phyloP scores from a whole-genome alignment of 106 monocot genomes.

The Hemerocallis citrina region DNA sequence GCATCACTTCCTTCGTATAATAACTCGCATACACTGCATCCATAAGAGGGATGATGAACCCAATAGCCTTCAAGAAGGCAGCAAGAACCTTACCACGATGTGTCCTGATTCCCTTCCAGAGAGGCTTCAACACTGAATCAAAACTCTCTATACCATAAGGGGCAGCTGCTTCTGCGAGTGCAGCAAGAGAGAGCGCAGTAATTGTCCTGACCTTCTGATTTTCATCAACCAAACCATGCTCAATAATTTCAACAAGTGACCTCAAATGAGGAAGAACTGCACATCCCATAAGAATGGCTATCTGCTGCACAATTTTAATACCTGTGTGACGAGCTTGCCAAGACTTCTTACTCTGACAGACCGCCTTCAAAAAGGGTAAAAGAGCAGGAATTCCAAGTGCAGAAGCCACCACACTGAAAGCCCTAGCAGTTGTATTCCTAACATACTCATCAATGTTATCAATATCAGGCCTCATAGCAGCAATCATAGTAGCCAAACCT shows the following conservation, averaged over 20 bases:
- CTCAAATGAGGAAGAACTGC: slow-evolving; percentile 91
- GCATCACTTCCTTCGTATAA: slow-evolving; percentile 79
- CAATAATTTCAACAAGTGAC: slow-evolving; percentile 94
- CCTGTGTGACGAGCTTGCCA: slow-evolving; percentile 99
- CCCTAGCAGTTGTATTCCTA: slow-evolving; percentile 93
- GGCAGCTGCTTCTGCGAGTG: slow-evolving; percentile 90
- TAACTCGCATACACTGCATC: slow-evolving; percentile 83
- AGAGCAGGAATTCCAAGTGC: slow-evolving; percentile 97
- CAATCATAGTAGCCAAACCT: slow-evolving; percentile 94
- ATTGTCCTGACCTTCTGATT: slow-evolving; percentile 97
- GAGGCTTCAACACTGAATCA: slow-evolving; percentile 89
- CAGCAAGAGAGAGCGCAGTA: slow-evolving; percentile 96
- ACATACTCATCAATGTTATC: slow-evolving; percentile 99
- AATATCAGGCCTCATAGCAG: slow-evolving; percentile 98
- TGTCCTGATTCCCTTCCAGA: slow-evolving; percentile 86
- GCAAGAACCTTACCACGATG: slow-evolving; percentile 81
- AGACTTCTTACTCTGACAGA: slow-evolving; percentile 99
- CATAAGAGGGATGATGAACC: slow-evolving; percentile 90
- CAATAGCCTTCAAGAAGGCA: slow-evolving; percentile 81
- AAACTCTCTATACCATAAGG: slow-evolving; percentile 99
- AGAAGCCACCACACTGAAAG: slow-evolving; percentile 98
- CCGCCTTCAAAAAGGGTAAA: slow-evolving; percentile 90
- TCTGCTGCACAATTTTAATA: slow-evolving; percentile 96
- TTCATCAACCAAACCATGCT: slow-evolving; percentile 90
- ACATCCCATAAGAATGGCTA: slow-evolving; percentile 99